Evolutionary conservation across 208 protist species (phyloP), one percentile per base, ranked within the genome.

Genomic region (Leishmania martiniquensis): DNA sequence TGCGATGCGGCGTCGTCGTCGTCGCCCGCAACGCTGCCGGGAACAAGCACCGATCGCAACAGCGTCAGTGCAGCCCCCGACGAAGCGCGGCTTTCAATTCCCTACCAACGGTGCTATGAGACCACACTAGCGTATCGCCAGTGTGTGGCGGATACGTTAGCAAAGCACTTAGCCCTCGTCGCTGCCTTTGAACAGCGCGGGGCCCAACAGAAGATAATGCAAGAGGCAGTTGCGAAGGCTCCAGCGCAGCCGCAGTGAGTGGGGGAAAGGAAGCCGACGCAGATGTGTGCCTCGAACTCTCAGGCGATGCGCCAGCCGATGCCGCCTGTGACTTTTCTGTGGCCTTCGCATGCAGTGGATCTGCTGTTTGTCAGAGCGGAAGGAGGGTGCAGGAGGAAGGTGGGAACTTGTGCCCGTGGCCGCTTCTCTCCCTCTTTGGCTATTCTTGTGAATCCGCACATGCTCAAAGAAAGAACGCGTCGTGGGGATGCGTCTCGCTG

Each of bases 71-170:
- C 25, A 45, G 66, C 20, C n/a, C 54, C 66, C 47, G 72, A 37
- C 4, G 59, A 79, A 32, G 55, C 72, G 51, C 76, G 51, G 59
- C 39, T 77, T 34, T 72, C 79, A 39, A 45, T 72, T 29, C 78
- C 81, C 5, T 80, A 93, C 57, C 85, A 93, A n/a, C 81, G 84
- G 37, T 96, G 92, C 71, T 89, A 91, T 55, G 82, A 86, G 12
- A 67, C 65, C 2, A 87, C 84, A 15, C 39, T 86, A 51, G 77
- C 73, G 49, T 96, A 95, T 73, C 70, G 87, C 37, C 78, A 84
- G 52, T 96, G 92, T 68, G 87, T 96, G 6, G 76, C 88, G 52
- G 85, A 85, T 51, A 82, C 83, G 42, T 63, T 95, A 44, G 72
- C 83, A 68, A 80, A 88, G 52, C 91, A 95, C 67, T 80, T 86